phyloP scores from a whole-genome alignment of 2,329 filamentous ascomycete genomes.

The Talaromyces sp. region DNA sequence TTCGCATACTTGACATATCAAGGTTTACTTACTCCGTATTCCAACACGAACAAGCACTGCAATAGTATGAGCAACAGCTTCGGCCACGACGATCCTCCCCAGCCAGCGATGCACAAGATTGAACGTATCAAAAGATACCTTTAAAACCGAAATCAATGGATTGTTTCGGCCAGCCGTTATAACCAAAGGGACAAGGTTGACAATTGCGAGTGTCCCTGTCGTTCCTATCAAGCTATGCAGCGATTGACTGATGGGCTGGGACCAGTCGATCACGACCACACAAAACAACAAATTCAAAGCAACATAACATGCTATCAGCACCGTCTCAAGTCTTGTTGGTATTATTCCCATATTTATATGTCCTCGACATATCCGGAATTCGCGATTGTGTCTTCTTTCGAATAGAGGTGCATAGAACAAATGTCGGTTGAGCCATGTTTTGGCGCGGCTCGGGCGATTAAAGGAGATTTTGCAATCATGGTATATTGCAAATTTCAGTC shows the following conservation, averaged over 20 bases:
- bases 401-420: constrained; percentile 35
- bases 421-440: constrained; percentile 21
- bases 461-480: neutral
- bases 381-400: constrained; percentile 29
- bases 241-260: constrained; percentile 24
- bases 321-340: constrained; percentile 32
- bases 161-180: constrained; percentile 41
- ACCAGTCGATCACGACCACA: constrained; percentile 35
- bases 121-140: constrained; percentile 40
- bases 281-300: constrained; percentile 45
- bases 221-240: constrained; percentile 11
- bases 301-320: constrained; percentile 30
- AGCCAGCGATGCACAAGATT: constrained; percentile 71
- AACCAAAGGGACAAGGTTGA: constrained; percentile 41
- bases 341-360: constrained; percentile 30
- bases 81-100: constrained; percentile 65
- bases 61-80: constrained; percentile 64
- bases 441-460: constrained; percentile 8
- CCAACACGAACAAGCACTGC: constrained; percentile 71
- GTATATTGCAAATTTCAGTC: neutral
- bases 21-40: constrained; percentile 33
- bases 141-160: constrained; percentile 36
- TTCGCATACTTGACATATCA: neutral
- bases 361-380: constrained; percentile 27
- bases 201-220: constrained; percentile 33